Percentiles rank a stretch among this genome's conserved stretches.
These are phyloP conservation scores for Eutypa lata DNA, from an alignment of 2,329 filamentous ascomycete genomes.

Conservation along the genomic window DNA sequence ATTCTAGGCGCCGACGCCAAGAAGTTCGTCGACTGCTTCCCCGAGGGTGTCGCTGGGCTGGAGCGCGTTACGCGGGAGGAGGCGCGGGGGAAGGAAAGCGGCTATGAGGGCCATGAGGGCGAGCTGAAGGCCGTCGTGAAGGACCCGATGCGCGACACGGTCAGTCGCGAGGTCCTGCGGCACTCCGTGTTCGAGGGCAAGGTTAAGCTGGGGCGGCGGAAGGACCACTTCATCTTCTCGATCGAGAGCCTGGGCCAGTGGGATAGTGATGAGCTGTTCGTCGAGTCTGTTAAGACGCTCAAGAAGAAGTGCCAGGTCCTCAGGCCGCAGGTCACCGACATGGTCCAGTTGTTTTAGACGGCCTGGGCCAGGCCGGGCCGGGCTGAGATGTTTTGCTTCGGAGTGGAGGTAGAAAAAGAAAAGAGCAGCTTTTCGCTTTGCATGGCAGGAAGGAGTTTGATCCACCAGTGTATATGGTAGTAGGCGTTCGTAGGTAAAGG, in stretches of 20 bases:
- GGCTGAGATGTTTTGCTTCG: neutral
- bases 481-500: neutral
- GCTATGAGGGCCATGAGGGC: conserved; percentile 71
- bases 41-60: conserved; percentile 78
- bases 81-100: conserved; percentile 54
- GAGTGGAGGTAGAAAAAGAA: neutral
- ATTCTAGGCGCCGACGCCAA: conserved; percentile 83
- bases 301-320: conserved; percentile 79
- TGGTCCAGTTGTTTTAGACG: conserved; percentile 41
- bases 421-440: neutral
- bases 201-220: conserved; percentile 83
- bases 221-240: conserved; percentile 97
- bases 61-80: conserved; percentile 69
- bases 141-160: conserved; percentile 90
- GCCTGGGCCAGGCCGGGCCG: neutral
- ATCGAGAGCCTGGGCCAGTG: conserved; percentile 95
- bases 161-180: conserved; percentile 86
- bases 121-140: conserved; percentile 83
- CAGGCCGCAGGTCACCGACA: conserved; percentile 66
- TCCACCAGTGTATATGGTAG: neutral
- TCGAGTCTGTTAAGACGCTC: conserved; percentile 81
- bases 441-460: neutral
- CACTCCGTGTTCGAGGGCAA: conserved; percentile 94
- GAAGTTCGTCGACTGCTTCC: conserved; percentile 90
- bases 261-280: conserved; percentile 88